phyloP scores from a whole-genome alignment of 495 filamentous ascomycete species.

The Neurospora sp. region DNA sequence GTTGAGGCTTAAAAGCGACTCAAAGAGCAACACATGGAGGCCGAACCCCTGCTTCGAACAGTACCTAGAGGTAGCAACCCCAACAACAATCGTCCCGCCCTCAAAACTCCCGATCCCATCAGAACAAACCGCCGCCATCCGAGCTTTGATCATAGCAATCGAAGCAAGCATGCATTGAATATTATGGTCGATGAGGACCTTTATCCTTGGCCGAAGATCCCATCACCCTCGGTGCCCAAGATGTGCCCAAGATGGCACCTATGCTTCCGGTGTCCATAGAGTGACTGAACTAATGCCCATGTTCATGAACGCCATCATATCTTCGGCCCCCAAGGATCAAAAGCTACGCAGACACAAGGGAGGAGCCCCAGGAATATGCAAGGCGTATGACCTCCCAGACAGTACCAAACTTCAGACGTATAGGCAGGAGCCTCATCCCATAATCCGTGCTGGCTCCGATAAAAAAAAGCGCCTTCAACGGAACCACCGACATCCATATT shows the following conservation, averaged over 20 bases:
- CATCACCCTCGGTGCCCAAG: constrained; percentile 61
- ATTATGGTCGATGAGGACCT: too few species aligned
- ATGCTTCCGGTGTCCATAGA: constrained; percentile 88
- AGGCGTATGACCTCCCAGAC: neutral
- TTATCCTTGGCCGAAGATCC: constrained; percentile 13
- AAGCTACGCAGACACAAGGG: constrained; percentile 65
- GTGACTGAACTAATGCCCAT: constrained; percentile 88
- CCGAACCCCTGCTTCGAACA: too few species aligned
- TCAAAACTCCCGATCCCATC: too few species aligned
- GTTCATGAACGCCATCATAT: constrained; percentile 91
- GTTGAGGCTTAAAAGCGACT: too few species aligned
- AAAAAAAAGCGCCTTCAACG: constrained; percentile 6
- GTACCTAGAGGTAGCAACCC: too few species aligned
- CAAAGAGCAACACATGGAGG: too few species aligned
- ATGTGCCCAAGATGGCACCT: constrained; percentile 82
- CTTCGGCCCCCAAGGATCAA: constrained; percentile 83
- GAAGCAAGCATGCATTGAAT: too few species aligned
- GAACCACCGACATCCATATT: constrained; percentile 16
- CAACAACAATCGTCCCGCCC: too few species aligned
- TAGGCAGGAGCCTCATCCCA: neutral
- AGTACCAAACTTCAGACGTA: neutral
- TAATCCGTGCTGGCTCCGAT: neutral
- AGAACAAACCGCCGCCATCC: too few species aligned
- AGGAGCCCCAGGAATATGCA: neutral
- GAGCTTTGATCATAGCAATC: too few species aligned